phyloP scores from a whole-genome alignment of 768 basidiomycete species.

The Tubosaeta brunneosetosa region DNA sequence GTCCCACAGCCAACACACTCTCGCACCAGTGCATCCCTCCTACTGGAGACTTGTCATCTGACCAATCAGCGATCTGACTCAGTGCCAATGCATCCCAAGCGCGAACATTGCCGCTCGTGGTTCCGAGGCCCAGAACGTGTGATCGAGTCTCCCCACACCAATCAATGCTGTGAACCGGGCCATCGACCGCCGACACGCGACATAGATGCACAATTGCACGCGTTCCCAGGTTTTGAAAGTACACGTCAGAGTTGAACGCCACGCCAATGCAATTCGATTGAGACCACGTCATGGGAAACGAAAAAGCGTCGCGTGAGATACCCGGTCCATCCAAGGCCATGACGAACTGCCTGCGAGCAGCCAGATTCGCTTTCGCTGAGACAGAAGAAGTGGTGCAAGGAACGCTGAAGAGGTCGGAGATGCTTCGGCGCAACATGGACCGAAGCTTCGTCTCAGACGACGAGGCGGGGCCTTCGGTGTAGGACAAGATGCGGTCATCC shows the following conservation, averaged over 20 bases:
- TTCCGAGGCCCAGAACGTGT: conserved; percentile 48
- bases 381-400: conserved; percentile 31
- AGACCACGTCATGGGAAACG: conserved; percentile 62
- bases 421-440: conserved; percentile 48
- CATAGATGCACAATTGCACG: conserved; percentile 51
- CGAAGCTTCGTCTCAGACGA: conserved; percentile 40
- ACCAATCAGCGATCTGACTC: conserved; percentile 31
- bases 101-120: conserved; percentile 45
- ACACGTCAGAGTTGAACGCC: conserved; percentile 54
- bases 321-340: conserved; percentile 65
- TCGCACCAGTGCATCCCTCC: conserved; percentile 41
- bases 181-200: conserved; percentile 31
- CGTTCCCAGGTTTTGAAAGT: conserved; percentile 57
- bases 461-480: conserved; percentile 36
- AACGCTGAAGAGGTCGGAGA: conserved; percentile 44
- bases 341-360: conserved; percentile 47
- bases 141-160: conserved; percentile 46
- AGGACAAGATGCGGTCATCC: conserved; percentile 53
- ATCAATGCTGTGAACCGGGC: conserved; percentile 43
- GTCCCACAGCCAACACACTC: conserved; percentile 36
- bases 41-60: conserved; percentile 29
- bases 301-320: conserved; percentile 48
- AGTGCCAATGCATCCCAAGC: conserved; percentile 46
- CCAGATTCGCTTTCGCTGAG: conserved; percentile 58
- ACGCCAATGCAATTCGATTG: conserved; percentile 55